Conservation (phyloP, 441 rosid species). For the Pelargonium exstipulatum region DNA sequence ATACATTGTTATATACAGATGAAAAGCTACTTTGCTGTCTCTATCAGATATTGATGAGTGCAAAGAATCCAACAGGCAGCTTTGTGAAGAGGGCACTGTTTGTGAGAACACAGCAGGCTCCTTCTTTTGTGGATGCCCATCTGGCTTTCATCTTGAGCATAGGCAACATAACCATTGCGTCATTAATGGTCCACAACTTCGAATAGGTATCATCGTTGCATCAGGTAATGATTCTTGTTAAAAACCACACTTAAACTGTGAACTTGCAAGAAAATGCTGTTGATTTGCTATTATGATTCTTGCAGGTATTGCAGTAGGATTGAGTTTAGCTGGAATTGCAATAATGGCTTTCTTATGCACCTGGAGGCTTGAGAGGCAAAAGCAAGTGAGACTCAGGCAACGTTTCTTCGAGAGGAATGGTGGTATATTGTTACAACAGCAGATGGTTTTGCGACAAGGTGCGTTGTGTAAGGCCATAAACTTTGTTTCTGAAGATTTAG, state of each 20-base stretch:
- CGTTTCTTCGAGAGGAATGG: constrained; percentile 20
- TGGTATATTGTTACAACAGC: constrained; percentile 18
- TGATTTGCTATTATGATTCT: neutral
- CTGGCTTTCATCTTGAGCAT: constrained; percentile 7
- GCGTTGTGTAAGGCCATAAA: constrained; percentile 4
- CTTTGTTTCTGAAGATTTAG: constrained; percentile 19
- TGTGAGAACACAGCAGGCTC: constrained; percentile 14
- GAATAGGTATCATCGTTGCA: too few species aligned
- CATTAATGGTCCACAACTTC: neutral
- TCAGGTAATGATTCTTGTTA: too few species aligned
- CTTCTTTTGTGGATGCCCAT: constrained; percentile 16
- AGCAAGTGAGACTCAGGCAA: constrained; percentile 13
- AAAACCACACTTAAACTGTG: too few species aligned
- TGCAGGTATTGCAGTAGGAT: constrained; percentile 12
- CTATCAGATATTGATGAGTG: constrained; percentile 19
- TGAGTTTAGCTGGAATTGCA: neutral
- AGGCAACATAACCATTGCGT: neutral
- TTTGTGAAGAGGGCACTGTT: constrained; percentile 7
- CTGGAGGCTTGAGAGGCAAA: constrained; percentile 8
- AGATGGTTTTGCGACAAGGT: constrained; percentile 5
- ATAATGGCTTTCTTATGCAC: constrained; percentile 8
- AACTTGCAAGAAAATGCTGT: too few species aligned
- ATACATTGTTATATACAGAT: too few species aligned
- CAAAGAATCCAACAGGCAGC: neutral
- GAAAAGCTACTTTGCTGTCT: neutral